Evolutionary conservation across 2,329 filamentous ascomycete genomes (phyloP).

Genomic region (Colletotrichum melonis): DNA sequence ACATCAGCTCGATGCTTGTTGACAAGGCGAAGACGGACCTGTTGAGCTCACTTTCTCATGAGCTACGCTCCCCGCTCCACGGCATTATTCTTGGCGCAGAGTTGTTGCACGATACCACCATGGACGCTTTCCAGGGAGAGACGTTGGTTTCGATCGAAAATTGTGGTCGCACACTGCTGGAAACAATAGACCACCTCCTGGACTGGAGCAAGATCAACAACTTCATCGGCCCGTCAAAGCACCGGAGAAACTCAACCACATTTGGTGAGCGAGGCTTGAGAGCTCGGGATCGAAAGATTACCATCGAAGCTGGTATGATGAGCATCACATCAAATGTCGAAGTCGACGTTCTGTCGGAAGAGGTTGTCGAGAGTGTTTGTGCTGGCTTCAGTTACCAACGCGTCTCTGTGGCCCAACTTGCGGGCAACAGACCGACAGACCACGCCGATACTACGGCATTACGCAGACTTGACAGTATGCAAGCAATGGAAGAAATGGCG

Average conservation of each 20-base stretch:
- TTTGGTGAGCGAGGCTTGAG: conserved; percentile 21
- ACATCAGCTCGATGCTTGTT: conserved; percentile 50
- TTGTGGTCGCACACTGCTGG: conserved; percentile 57
- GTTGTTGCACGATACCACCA: conserved; percentile 61
- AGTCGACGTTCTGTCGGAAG: conserved; percentile 47
- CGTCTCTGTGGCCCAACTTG: conserved; percentile 24
- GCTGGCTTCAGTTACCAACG: conserved; percentile 50
- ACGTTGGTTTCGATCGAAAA: conserved; percentile 57
- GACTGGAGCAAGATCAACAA: conserved; percentile 55
- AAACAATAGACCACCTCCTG: conserved; percentile 61
- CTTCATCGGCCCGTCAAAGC: conserved; percentile 38
- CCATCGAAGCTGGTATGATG: conserved; percentile 37
- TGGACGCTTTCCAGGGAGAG: conserved; percentile 55
- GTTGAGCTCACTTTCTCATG: conserved; percentile 70
- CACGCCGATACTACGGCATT: conserved; percentile 22
- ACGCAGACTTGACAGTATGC: conserved; percentile 34
- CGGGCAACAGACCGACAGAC: neutral
- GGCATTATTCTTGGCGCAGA: conserved; percentile 67
- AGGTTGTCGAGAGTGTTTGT: conserved; percentile 51
- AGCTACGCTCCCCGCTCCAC: conserved; percentile 70
- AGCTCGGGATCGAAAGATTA: conserved; percentile 5
- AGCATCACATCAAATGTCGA: conserved; percentile 43
- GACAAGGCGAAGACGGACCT: conserved; percentile 67
- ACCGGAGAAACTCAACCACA: conserved; percentile 20
- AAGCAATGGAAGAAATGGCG: conserved; percentile 33